Conservation (phyloP, 192 early-diverging fungal species). For the Coemansia sp. region DNA sequence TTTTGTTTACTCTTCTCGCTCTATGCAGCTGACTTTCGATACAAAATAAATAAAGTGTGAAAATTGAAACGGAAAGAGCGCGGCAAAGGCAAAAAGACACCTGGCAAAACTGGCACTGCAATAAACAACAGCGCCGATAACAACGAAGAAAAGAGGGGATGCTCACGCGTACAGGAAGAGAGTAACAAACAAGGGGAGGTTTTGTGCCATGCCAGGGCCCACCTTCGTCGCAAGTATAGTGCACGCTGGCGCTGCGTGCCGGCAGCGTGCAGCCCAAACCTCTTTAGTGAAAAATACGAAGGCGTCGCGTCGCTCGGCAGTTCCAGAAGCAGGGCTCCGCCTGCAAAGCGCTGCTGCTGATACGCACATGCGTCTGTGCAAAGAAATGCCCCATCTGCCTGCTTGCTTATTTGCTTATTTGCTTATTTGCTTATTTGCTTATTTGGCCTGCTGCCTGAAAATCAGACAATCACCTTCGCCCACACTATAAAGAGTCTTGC, state of each 20-base stretch:
- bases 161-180: neutral
- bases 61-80: neutral
- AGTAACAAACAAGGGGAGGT: neutral
- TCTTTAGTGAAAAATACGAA: neutral
- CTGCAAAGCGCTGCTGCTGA: too few relatives aligned
- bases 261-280: neutral
- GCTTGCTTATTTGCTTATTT: too few relatives aligned
- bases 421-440: too few relatives aligned
- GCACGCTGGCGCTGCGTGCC: neutral
- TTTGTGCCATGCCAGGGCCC: neutral
- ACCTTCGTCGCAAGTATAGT: neutral
- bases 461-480: constrained; percentile 23
- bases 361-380: neutral
- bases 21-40: neutral
- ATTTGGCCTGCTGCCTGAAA: constrained; percentile 1
- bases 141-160: constrained; percentile 1
- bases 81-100: neutral
- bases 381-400: neutral
- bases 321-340: neutral
- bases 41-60: neutral
- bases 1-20: neutral
- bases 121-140: neutral
- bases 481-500: constrained; percentile 10
- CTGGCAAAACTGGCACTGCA: neutral
- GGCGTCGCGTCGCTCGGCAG: neutral